These are phyloP conservation scores for Quercus variabilis DNA, from an alignment of 306 rosid species.

Conservation along the genomic window DNA sequence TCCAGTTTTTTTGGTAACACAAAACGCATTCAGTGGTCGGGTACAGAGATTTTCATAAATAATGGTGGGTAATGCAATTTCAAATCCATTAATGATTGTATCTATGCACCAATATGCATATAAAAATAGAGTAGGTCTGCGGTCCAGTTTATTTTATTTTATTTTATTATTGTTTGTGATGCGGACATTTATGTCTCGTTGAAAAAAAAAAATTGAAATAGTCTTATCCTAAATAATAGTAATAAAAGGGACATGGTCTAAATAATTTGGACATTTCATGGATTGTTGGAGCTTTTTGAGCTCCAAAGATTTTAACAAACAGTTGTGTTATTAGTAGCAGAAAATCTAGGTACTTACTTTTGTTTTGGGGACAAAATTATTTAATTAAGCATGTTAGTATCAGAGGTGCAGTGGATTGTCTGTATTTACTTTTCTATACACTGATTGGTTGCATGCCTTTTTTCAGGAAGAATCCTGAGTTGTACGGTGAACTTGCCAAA, in stretches of 20 bases:
- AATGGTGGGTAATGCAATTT: neutral
- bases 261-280: neutral
- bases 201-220: neutral
- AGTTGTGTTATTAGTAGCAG: neutral
- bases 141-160: neutral
- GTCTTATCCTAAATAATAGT: neutral
- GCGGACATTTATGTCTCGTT: neutral
- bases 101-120: no score
- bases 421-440: neutral
- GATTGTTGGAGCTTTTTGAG: neutral
- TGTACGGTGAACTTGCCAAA: slow-evolving; percentile 69
- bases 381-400: neutral
- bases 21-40: no score
- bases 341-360: no score
- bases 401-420: neutral
- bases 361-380: neutral
- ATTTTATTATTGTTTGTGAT: neutral
- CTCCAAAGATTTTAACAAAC: neutral
- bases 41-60: neutral
- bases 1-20: neutral
- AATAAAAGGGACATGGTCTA: neutral
- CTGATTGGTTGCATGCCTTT: neutral
- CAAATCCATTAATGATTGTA: neutral
- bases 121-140: neutral
- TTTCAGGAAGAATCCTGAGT: slow-evolving; percentile 65